Conservation (phyloP, 2,329 filamentous ascomycete species). For the Aspergillus terreus region DNA sequence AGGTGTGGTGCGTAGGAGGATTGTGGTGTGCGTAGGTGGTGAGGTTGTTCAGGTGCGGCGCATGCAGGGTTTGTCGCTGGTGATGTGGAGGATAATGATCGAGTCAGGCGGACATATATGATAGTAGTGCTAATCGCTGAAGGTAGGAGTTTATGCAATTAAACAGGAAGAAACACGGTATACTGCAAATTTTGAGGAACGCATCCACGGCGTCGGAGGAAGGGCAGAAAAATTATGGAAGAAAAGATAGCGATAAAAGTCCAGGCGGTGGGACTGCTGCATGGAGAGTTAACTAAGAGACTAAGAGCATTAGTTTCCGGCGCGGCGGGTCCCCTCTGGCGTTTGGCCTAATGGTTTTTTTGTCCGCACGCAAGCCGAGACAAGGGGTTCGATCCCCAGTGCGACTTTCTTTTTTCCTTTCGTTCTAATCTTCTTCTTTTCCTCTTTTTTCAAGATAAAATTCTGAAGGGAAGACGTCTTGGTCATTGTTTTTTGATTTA, state of each 20-base stretch:
- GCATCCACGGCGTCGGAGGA: neutral
- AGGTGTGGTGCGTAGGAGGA: neutral
- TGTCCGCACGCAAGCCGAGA: too few relatives aligned
- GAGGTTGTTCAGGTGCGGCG: neutral
- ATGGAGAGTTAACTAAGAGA: neutral
- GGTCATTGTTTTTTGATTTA: too few relatives aligned
- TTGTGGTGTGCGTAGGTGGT: neutral
- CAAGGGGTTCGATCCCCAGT: slow-evolving; percentile 21
- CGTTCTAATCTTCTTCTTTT: slow-evolving; percentile 1
- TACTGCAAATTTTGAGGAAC: neutral
- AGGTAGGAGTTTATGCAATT: too few relatives aligned
- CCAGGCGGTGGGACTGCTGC: slow-evolving; percentile 7
- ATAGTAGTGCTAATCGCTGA: too few relatives aligned
- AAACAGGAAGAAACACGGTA: neutral
- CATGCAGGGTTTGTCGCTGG: too few relatives aligned
- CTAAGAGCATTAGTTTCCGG: too few relatives aligned
- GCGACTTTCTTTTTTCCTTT: slow-evolving; percentile 14
- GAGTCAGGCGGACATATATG: too few relatives aligned
- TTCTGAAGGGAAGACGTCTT: too few relatives aligned
- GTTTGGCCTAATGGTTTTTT: too few relatives aligned
- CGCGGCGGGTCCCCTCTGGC: too few relatives aligned
- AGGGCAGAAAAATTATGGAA: neutral
- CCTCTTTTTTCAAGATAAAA: too few relatives aligned
- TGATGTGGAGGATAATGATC: neutral
- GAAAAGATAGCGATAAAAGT: slow-evolving; percentile 2